Conservation (phyloP, 2,329 filamentous ascomycete genomes). For the Cercospora janseana region DNA sequence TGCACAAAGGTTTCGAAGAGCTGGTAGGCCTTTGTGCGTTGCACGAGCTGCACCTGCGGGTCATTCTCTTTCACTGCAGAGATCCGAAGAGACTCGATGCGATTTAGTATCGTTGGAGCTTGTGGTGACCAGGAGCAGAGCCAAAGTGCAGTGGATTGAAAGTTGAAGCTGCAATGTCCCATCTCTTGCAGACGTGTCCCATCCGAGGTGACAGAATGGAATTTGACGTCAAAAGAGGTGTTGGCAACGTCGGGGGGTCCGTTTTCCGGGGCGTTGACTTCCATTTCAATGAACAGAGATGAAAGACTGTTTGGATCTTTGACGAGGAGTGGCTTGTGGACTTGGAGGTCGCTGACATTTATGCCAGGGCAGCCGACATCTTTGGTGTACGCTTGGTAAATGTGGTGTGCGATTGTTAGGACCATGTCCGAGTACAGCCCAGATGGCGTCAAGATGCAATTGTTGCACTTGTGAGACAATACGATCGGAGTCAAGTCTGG, state of each 20-base stretch:
- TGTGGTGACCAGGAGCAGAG: constrained; percentile 25
- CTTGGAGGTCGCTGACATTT: constrained; percentile 30
- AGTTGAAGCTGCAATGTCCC: constrained; percentile 29
- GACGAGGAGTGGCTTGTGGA: constrained; percentile 32
- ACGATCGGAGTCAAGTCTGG: constrained; percentile 29
- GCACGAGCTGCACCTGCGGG: constrained; percentile 24
- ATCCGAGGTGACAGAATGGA: constrained; percentile 28
- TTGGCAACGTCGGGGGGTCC: background rate
- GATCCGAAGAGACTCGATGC: constrained; percentile 24
- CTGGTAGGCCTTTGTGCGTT: constrained; percentile 27
- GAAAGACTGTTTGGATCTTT: constrained; percentile 23
- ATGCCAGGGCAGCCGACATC: constrained; percentile 23
- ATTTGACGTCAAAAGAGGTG: constrained; percentile 21
- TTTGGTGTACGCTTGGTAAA: constrained; percentile 22
- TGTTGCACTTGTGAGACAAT: constrained; percentile 38
- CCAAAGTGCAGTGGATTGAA: constrained; percentile 26
- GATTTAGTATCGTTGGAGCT: constrained; percentile 20
- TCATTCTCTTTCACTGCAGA: constrained; percentile 20
- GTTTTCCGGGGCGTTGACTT: constrained; percentile 14
- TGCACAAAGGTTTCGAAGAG: constrained; percentile 32
- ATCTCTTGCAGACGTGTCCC: constrained; percentile 29
- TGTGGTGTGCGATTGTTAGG: constrained; percentile 29
- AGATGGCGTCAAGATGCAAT: constrained; percentile 33
- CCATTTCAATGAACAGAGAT: constrained; percentile 31
- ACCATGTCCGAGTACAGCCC: constrained; percentile 40